A percentile compares a stretch with the other conserved stretches of the same genome.
phyloP scores from a whole-genome alignment of 129 eudicot species.

The Centrapalus pauciflorus region DNA sequence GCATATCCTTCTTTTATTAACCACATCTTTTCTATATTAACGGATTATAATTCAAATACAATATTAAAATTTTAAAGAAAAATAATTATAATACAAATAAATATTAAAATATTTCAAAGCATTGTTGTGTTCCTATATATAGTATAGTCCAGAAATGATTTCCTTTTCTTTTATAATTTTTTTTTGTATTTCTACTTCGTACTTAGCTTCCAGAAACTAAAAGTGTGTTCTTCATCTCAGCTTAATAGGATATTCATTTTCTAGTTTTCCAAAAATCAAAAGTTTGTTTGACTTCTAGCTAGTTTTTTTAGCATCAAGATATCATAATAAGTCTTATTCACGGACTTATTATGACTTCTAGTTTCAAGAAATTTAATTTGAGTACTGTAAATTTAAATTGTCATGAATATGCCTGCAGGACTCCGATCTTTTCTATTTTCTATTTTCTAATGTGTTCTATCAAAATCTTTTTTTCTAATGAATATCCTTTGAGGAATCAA shows the following conservation, averaged over 20 bases:
- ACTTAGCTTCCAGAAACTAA: neutral
- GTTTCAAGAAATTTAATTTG: neutral
- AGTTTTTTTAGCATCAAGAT: neutral
- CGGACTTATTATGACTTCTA: neutral
- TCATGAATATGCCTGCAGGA: neutral
- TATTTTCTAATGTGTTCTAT: too few species aligned
- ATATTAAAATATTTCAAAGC: too few species aligned
- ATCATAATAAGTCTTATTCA: neutral
- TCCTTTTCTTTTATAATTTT: neutral
- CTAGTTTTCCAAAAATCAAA: neutral
- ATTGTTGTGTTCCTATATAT: conserved; percentile 13
- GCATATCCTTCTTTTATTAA: too few species aligned
- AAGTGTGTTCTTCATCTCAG: too few species aligned
- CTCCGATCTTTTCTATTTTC: neutral
- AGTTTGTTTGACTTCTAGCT: neutral
- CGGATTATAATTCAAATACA: too few species aligned
- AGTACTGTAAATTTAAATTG: neutral
- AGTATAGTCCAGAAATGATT: neutral
- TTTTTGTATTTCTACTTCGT: neutral
- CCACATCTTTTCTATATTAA: too few species aligned
- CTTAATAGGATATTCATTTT: neutral
- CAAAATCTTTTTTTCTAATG: too few species aligned
- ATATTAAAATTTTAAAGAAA: too few species aligned
- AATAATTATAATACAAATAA: too few species aligned
- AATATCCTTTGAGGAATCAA: neutral